Base-by-base conservation (phyloP, 2,329 filamentous ascomycete species). In the Calonectria multiphialidica region DNA sequence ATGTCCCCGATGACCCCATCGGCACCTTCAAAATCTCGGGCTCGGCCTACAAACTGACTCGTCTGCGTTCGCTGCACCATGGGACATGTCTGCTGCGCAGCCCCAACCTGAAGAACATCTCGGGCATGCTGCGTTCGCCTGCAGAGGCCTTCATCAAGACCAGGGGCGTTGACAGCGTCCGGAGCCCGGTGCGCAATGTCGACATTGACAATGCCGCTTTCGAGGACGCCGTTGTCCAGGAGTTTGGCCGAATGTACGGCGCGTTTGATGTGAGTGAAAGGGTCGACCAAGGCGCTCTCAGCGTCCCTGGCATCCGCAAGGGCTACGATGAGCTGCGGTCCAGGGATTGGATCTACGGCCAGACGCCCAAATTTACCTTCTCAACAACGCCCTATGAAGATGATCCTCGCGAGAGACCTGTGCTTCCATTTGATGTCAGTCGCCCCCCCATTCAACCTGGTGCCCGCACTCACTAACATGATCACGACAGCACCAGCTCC, bases 41-140 rank as follows among this genome's bases (percentile, higher is more conserved):
- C 1, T 98, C 95, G 0, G 97, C 97, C 13, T 99, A 98, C 85
- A 98, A 98, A 84, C 88, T 99, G 66, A 98, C 94, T 0, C 89
- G 94, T 28, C 86, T 91, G 61, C 90, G 96, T 53, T 93, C 95
- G 9, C 87, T 99, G 70, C 97, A 99, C 83, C 97, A 99, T 83
- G 97, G 96, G 9, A 99, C 97, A 0, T 97, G 95, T 79, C 87
- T 99, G 50, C 87, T 98, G 2, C 87, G 89, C 40, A 96, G 94
- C 66, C 93, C 93, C 2, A 94, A 98, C 80, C 86, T 98, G 49
- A 82, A 86, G 35, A 84, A 87, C 47, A 93, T 98, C 33, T 91
- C 92, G 1, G 84, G 88, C 2, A 91, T 96, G 79, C 83, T 99
- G 75, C 89, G 90, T 25, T 95, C 95, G n/a, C 95, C 95, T 0